Evolutionary conservation across 108 stramenopile genomes (phyloP), one percentile per base, ranked within the genome.

Genomic region (Cyclotella sp.): DNA sequence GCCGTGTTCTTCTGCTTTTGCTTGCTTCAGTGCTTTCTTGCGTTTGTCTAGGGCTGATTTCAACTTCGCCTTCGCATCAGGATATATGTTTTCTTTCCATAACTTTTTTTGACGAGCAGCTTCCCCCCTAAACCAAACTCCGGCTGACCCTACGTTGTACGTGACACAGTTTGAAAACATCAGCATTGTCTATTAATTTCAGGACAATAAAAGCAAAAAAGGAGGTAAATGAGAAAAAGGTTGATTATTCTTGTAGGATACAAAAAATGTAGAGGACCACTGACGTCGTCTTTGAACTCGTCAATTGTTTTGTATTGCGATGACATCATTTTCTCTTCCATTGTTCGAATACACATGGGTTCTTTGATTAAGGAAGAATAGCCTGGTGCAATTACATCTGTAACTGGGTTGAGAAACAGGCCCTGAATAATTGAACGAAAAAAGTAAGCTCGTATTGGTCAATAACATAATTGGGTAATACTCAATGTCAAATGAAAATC

Each of bases 361-460:
- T 89, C 86, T 74, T 85, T 82, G 57, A 95, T 92, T 24, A 95
- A 74, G 26, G 77, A 84, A 74, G 81, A 85, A 68, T 95, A 95
- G 19, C 75, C 91, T 29, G 95, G 95, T 15, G 95, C 95, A 69
- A 95, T 93, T 15, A 61, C 89, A 71, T 95, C 95, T n/a, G 95
- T 91, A 18, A 95, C 95, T 63, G 92, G 95, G 66, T 95, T 91
- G 27, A 91, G 75, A 72, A 95, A 95, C 41, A 95, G 74, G 40
- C 74, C 76, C 81, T 91, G 92, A 28, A 44, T 14, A 61, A 10
- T 16, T 0, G 62, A 19, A 34, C 65, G 29, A 53, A 60, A 58
- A 46, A 9, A n/a, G n/a, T 49, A n/a, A n/a, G 15, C n/a, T 49
- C 18, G 47, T 9, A n/a, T n/a, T n/a, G n/a, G n/a, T n/a, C n/a